Percentiles rank a stretch among this genome's conserved stretches.
These are phyloP conservation scores for Amphibolis antarctica DNA, from an alignment of 106 monocot species.

Conservation along the genomic window DNA sequence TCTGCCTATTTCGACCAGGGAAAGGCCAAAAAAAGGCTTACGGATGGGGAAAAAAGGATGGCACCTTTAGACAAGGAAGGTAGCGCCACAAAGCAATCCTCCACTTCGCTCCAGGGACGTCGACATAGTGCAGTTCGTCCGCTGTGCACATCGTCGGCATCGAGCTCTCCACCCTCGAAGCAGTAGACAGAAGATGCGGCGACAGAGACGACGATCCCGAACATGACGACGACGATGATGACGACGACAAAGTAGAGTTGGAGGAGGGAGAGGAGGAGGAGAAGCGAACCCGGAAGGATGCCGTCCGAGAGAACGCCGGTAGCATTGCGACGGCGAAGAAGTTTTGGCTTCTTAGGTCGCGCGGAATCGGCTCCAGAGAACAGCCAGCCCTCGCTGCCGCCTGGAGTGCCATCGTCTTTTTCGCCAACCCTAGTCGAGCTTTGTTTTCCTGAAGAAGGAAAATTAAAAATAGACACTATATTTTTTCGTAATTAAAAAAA, in stretches of 20 bases:
- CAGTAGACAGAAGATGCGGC: not conserved
- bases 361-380: conserved; percentile 6
- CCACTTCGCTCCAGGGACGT: conserved; percentile 54
- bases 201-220: not conserved
- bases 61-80: conserved; percentile 32
- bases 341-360: not conserved
- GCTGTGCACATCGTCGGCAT: conserved; percentile 39
- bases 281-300: not conserved
- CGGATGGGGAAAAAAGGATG: not conserved
- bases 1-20: not conserved
- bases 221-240: no score
- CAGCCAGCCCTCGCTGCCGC: conserved; percentile 23
- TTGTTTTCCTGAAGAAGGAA: no score
- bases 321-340: not conserved
- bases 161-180: conserved; percentile 14
- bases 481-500: no score
- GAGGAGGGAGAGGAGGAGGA: not conserved
- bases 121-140: conserved; percentile 73
- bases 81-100: conserved; percentile 74
- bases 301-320: not conserved
- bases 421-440: no score
- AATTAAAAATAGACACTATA: no score
- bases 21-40: not conserved
- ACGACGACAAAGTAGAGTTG: not conserved
- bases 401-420: conserved; percentile 31